Conservation (phyloP, 2,329 filamentous ascomycete species). For the Thelonectria blattea region DNA sequence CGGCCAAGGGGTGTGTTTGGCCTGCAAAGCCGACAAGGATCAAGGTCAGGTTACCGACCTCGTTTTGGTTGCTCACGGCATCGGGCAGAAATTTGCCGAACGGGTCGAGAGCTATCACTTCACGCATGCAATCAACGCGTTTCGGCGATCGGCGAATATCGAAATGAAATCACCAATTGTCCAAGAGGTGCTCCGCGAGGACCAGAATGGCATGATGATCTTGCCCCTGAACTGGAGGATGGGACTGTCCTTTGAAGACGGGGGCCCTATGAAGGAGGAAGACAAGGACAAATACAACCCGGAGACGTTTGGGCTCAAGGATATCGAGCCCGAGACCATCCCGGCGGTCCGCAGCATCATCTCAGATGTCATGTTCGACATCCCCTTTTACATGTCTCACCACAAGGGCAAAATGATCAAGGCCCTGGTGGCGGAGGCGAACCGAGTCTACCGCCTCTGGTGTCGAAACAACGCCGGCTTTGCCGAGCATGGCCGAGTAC, state of each 20-base stretch:
- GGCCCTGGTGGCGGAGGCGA: slow-evolving; percentile 87
- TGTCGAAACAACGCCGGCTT: slow-evolving; percentile 93
- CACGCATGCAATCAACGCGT: slow-evolving; percentile 91
- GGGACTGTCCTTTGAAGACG: slow-evolving; percentile 85
- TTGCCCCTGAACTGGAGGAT: slow-evolving; percentile 94
- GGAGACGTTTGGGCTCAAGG: slow-evolving; percentile 71
- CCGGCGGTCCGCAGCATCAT: slow-evolving; percentile 93
- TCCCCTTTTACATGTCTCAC: slow-evolving; percentile 96
- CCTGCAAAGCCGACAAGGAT: slow-evolving; percentile 68
- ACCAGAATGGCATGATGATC: slow-evolving; percentile 91
- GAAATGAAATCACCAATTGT: slow-evolving; percentile 78
- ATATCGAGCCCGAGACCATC: slow-evolving; percentile 90
- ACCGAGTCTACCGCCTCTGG: slow-evolving; percentile 95
- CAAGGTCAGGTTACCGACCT: slow-evolving; percentile 81
- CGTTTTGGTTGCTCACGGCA: slow-evolving; percentile 90
- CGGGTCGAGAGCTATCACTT: slow-evolving; percentile 96
- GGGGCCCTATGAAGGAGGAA: slow-evolving; percentile 63
- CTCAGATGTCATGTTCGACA: slow-evolving; percentile 97
- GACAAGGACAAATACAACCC: slow-evolving; percentile 60
- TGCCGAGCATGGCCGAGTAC: slow-evolving; percentile 78
- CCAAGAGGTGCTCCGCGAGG: slow-evolving; percentile 74
- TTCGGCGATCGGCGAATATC: slow-evolving; percentile 83
- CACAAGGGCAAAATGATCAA: slow-evolving; percentile 95
- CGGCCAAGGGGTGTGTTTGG: slow-evolving; percentile 51
- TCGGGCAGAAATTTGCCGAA: slow-evolving; percentile 95